phyloP scores from a whole-genome alignment of 2,329 filamentous ascomycete genomes.

The Ophidiomyces ophidiicola region DNA sequence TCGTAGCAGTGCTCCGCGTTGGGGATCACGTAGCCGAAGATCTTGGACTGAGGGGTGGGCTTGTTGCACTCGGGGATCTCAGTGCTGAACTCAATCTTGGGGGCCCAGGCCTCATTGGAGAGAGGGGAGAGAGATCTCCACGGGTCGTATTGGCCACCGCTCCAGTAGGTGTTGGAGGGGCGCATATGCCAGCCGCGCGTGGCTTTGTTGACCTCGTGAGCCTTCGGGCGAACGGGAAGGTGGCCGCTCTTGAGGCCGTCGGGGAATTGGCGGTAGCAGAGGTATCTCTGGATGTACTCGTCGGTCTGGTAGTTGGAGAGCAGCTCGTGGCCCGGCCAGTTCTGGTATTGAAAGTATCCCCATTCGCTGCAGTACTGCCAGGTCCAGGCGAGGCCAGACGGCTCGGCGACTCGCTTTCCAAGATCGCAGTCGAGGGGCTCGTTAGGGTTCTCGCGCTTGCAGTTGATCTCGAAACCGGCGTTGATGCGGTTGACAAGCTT shows the following conservation, averaged over 20 bases:
- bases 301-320: conserved; percentile 38
- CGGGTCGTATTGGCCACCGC: conserved; percentile 40
- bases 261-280: conserved; percentile 41
- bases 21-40: conserved; percentile 39
- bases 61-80: conserved; percentile 35
- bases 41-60: conserved; percentile 23
- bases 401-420: conserved; percentile 23
- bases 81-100: conserved; percentile 29
- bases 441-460: conserved; percentile 22
- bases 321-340: conserved; percentile 33
- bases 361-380: conserved; percentile 45
- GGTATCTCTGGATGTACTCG: conserved; percentile 32
- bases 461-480: conserved; percentile 30
- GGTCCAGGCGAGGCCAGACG: conserved; percentile 34
- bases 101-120: conserved; percentile 31
- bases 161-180: conserved; percentile 42
- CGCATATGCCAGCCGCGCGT: conserved; percentile 43
- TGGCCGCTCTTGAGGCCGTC: conserved; percentile 28
- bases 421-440: conserved; percentile 29
- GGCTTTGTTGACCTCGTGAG: conserved; percentile 30
- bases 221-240: conserved; percentile 33
- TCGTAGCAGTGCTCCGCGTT: conserved; percentile 41
- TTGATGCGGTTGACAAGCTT: conserved; percentile 30
- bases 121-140: conserved; percentile 40
- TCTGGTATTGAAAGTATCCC: conserved; percentile 41